These are phyloP conservation scores for Trametes gibbosa DNA, from an alignment of 768 basidiomycete genomes.

Conservation along the genomic window DNA sequence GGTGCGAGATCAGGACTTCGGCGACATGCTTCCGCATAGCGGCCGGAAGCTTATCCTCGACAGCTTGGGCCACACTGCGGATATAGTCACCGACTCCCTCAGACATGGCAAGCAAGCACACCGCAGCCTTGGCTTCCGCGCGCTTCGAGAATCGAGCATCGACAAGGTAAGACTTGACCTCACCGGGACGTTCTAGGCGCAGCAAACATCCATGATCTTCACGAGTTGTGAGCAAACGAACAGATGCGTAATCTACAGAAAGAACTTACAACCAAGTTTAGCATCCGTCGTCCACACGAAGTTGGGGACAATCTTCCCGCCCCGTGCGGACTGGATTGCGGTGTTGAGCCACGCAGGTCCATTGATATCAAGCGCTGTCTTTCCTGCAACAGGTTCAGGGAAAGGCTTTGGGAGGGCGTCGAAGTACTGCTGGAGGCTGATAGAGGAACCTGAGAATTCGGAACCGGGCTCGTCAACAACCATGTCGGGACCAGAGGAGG, in stretches of 20 bases:
- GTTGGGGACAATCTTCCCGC: conserved; percentile 40
- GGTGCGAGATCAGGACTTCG: conserved; percentile 43
- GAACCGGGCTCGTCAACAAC: conserved; percentile 9
- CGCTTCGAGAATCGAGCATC: conserved; percentile 62
- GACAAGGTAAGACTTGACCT: conserved; percentile 56
- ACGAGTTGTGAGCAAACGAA: neutral
- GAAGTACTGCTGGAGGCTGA: conserved; percentile 54
- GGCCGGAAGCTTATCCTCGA: conserved; percentile 47
- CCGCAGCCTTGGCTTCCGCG: conserved; percentile 67
- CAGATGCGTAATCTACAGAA: neutral
- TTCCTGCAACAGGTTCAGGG: conserved; percentile 49
- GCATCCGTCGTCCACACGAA: conserved; percentile 47
- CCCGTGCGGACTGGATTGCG: conserved; percentile 49
- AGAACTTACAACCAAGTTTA: conserved; percentile 37
- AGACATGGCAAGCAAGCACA: conserved; percentile 61
- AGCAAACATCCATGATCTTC: conserved; percentile 64
- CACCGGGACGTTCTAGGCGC: conserved; percentile 50
- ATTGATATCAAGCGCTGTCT: conserved; percentile 49
- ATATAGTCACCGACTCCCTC: conserved; percentile 59
- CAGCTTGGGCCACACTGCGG: conserved; percentile 39
- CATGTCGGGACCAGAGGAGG: conserved; percentile 39
- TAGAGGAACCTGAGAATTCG: conserved; percentile 23
- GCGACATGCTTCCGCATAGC: conserved; percentile 44
- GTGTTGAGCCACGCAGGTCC: conserved; percentile 53
- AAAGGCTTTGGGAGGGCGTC: conserved; percentile 66